phyloP scores from a whole-genome alignment of 129 eudicot genomes.

The Lonicera japonica region DNA sequence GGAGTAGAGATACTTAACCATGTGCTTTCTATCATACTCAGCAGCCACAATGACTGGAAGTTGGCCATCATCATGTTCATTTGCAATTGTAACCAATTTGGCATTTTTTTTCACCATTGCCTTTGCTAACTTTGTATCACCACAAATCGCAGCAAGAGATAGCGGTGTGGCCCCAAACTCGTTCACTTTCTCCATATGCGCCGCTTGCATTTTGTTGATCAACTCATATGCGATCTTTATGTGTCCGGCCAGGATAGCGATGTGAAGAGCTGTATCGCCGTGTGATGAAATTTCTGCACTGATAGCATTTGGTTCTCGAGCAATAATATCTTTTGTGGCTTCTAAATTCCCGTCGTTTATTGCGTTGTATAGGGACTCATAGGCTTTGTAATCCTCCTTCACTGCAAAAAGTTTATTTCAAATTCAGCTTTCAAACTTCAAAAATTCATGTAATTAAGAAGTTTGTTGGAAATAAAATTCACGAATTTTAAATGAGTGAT shows the following conservation, averaged over 20 bases:
- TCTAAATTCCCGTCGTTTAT: constrained; percentile 12
- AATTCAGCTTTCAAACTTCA: background rate
- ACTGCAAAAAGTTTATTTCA: constrained; percentile 7
- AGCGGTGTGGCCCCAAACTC: constrained; percentile 41
- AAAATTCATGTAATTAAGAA: no score
- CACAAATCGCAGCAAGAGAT: constrained; percentile 40
- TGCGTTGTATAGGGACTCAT: constrained; percentile 25
- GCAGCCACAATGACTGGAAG: constrained; percentile 52
- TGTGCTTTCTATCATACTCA: constrained; percentile 35
- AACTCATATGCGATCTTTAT: constrained; percentile 26
- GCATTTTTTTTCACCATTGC: constrained; percentile 28
- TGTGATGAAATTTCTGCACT: constrained; percentile 27
- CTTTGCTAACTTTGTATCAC: constrained; percentile 17
- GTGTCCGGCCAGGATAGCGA: constrained; percentile 37
- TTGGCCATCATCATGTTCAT: constrained; percentile 29
- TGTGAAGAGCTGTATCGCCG: constrained; percentile 38
- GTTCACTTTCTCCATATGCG: constrained; percentile 27
- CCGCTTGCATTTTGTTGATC: constrained; percentile 17
- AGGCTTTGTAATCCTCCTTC: constrained; percentile 11
- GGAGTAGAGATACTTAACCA: constrained; percentile 44
- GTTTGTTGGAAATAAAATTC: no score
- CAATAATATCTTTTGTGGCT: constrained; percentile 11
- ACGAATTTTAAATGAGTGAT: no score
- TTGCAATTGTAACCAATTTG: constrained; percentile 20
- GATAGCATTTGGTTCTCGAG: constrained; percentile 7